A percentile compares a stretch with the other conserved stretches of the same genome.
Conservation (phyloP, 1,139 yeast species). For the Blastobotrys elegans region DNA sequence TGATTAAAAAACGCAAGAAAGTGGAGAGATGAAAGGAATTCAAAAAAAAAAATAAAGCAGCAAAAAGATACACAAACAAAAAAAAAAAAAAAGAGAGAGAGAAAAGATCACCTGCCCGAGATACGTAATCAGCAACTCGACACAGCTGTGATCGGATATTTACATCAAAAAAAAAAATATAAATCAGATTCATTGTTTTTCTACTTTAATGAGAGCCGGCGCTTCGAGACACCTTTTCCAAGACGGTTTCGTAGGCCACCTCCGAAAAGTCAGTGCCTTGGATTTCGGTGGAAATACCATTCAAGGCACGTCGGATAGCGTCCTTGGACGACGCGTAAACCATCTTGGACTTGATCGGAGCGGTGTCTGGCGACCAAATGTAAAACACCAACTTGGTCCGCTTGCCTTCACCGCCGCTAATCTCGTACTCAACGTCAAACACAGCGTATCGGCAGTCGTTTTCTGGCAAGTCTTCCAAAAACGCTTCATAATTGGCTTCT, state of each 20-base stretch:
- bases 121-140: too few relatives aligned
- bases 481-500: slow-evolving; percentile 70
- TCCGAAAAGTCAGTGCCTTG: slow-evolving; percentile 98
- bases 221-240: slow-evolving; percentile 85
- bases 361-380: slow-evolving; percentile 98
- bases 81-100: too few relatives aligned
- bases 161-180: too few relatives aligned
- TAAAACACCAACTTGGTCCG: slow-evolving; percentile 86
- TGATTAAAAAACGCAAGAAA: too few relatives aligned
- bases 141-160: too few relatives aligned
- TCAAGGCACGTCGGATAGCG: slow-evolving; percentile 93
- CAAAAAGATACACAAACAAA: too few relatives aligned
- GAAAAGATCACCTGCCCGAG: too few relatives aligned
- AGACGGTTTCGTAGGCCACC: slow-evolving; percentile 87
- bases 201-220: slow-evolving; percentile 56
- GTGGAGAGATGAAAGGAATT: too few relatives aligned
- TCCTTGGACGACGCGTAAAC: slow-evolving; percentile 96
- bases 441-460: slow-evolving; percentile 95
- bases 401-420: slow-evolving; percentile 88
- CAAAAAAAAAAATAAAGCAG: too few relatives aligned
- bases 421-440: slow-evolving; percentile 92
- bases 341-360: slow-evolving; percentile 90
- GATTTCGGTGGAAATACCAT: slow-evolving; percentile 88
- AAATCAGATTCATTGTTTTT: too few relatives aligned
- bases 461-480: slow-evolving; percentile 86